Evolutionary conservation across 2,329 filamentous ascomycete genomes (phyloP).

Genomic region (Exophiala alcalophila): DNA sequence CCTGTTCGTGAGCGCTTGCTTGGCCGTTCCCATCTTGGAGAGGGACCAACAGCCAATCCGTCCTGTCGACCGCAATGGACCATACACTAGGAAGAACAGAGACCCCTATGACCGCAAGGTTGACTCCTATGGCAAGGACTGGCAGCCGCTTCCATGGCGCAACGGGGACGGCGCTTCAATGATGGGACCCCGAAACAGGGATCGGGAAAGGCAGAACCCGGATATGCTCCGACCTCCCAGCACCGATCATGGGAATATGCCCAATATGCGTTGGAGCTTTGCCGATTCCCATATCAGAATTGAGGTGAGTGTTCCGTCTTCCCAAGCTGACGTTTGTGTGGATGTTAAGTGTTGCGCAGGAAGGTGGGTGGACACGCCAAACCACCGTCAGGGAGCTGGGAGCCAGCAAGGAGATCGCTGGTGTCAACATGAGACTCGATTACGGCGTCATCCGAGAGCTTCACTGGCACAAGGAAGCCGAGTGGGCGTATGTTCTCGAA

Average conservation of each 20-base stretch:
- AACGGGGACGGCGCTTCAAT: conserved; percentile 65
- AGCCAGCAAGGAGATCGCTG: conserved; percentile 62
- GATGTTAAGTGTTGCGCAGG: conserved; percentile 41
- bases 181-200: conserved; percentile 66
- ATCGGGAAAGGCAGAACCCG: conserved; percentile 66
- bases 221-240: conserved; percentile 69
- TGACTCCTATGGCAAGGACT: conserved; percentile 23
- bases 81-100: conserved; percentile 19
- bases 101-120: conserved; percentile 26
- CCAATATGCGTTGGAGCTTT: conserved; percentile 72
- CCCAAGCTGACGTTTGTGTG: neutral
- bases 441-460: conserved; percentile 71
- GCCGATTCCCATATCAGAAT: conserved; percentile 63
- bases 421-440: conserved; percentile 75
- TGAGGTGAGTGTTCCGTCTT: conserved; percentile 47
- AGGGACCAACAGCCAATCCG: conserved; percentile 42
- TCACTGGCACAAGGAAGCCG: conserved; percentile 78
- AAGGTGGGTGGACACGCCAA: conserved; percentile 74
- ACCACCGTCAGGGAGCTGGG: conserved; percentile 47
- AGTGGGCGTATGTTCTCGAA: conserved; percentile 73
- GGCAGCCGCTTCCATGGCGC: conserved; percentile 58
- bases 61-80: conserved; percentile 9
- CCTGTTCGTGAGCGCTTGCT: conserved; percentile 16
- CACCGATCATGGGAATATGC: conserved; percentile 68
- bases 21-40: conserved; percentile 21